phyloP scores from a whole-genome alignment of 2,329 filamentous ascomycete genomes.

The Apiospora arundinis region DNA sequence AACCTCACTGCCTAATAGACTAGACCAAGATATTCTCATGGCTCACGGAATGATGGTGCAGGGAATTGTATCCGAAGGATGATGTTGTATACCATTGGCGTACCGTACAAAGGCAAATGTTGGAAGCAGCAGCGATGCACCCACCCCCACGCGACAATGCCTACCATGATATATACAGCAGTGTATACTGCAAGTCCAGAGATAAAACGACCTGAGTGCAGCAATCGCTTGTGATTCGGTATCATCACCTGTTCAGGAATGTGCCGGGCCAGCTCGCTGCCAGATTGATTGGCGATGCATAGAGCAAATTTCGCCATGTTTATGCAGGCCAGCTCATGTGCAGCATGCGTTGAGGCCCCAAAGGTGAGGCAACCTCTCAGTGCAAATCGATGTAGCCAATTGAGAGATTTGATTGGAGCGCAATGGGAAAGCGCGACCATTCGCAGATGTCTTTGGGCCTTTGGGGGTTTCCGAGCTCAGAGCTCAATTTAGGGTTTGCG shows the following conservation, averaged over 20 bases:
- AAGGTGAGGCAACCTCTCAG: constrained; percentile 14
- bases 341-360: constrained; percentile 14
- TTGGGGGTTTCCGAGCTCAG: not conserved
- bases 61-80: not conserved
- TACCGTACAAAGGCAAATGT: not conserved
- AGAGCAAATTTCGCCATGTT: not conserved
- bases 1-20: not conserved
- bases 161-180: too few relatives aligned
- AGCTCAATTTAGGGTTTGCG: constrained; percentile 8
- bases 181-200: not conserved
- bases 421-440: constrained; percentile 2
- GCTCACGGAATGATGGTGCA: not conserved
- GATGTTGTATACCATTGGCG: not conserved
- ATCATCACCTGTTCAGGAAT: not conserved
- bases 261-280: not conserved
- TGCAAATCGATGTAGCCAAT: constrained; percentile 11
- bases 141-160: not conserved
- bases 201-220: not conserved
- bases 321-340: constrained; percentile 17
- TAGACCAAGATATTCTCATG: not conserved
- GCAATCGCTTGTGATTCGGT: not conserved
- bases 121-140: not conserved
- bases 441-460: not conserved
- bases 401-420: constrained; percentile 1
- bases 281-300: not conserved